Evolutionary conservation across 1,139 yeast species (phyloP), one percentile per base, ranked within the genome.

Genomic region (Debaryomyces udenii): DNA sequence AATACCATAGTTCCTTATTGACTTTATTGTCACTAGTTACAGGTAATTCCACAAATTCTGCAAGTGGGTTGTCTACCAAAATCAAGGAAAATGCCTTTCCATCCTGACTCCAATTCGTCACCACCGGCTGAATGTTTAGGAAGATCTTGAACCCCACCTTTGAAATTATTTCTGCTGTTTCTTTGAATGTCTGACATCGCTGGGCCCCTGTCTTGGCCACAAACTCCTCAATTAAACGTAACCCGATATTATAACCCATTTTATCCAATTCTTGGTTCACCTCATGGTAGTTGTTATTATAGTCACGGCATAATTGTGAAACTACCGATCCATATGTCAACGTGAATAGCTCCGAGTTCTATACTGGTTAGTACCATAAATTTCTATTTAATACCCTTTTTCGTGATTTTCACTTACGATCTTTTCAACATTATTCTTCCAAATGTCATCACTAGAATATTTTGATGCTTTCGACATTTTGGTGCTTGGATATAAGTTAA

Each of bases 181-280:
- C 97, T 44, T 80, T 78, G 64, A 93, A 83, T 30, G 81, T 76
- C 28, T 75, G 75, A 62, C 99, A 93, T 47, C 99, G 70, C 35
- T 88, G 86, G 2, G 86, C 74, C 9, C 90, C 93, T 0, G 96
- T 83, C 53, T 87, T 82, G 31, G 97, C 96, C 31, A 93, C 69
- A 56, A 91, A 90, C 61, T 93, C 99, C 57, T 93, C 99, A 42
- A 94, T 87, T 47, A 94, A 66, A 49, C 99, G 70, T 39, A 89
- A 70, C 1, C 99, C 99, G 38, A 94, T 94, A 61, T 88, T 90
- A 61, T 89, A 88, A 1, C 99, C 99, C 98, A 94, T 93, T 49
- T 80, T 79, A 54, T 84, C 96, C 38, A 94, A 70, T 59, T 91
- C 95, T 41, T 73, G 73, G 61, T 94, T 93, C 40, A 94, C 96